Conservation (phyloP, 345 rosid species). For the Carallia pectinifolia region DNA sequence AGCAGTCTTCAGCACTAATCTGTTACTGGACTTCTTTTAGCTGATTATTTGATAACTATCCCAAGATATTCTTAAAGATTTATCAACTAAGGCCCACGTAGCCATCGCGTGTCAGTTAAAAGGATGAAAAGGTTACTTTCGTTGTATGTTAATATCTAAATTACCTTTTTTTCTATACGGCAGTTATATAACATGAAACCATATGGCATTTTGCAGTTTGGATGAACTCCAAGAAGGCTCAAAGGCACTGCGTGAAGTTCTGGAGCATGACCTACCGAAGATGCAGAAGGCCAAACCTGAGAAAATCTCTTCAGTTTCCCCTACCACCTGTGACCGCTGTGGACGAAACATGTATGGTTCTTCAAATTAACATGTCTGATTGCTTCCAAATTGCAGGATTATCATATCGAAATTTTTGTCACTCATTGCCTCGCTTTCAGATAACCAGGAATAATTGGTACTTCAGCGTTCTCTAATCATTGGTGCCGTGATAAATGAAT, state of each 20-base stretch:
- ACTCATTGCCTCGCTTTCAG: background rate
- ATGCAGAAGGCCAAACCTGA: constrained; percentile 49
- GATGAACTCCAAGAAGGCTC: constrained; percentile 74
- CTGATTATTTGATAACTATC: too few species aligned
- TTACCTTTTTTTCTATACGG: background rate
- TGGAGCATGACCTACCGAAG: constrained; percentile 64
- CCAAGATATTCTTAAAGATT: too few species aligned
- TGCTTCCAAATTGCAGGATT: background rate
- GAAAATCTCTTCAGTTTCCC: constrained; percentile 32
- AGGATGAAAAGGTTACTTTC: too few species aligned
- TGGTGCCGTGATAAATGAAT: background rate
- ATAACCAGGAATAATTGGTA: background rate
- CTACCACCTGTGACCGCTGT: constrained; percentile 71
- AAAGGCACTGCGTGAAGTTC: constrained; percentile 67
- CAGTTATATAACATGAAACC: constrained; percentile 1
- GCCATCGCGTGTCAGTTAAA: too few species aligned
- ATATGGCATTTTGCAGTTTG: constrained; percentile 41
- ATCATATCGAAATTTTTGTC: background rate
- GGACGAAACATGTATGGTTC: constrained; percentile 54
- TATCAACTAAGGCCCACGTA: too few species aligned
- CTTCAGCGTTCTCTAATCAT: background rate
- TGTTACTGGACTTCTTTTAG: too few species aligned
- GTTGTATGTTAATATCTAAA: background rate
- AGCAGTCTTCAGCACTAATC: too few species aligned
- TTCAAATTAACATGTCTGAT: constrained; percentile 2